phyloP scores from a whole-genome alignment of 495 filamentous ascomycete species.

The Achaetomiella virescens region DNA sequence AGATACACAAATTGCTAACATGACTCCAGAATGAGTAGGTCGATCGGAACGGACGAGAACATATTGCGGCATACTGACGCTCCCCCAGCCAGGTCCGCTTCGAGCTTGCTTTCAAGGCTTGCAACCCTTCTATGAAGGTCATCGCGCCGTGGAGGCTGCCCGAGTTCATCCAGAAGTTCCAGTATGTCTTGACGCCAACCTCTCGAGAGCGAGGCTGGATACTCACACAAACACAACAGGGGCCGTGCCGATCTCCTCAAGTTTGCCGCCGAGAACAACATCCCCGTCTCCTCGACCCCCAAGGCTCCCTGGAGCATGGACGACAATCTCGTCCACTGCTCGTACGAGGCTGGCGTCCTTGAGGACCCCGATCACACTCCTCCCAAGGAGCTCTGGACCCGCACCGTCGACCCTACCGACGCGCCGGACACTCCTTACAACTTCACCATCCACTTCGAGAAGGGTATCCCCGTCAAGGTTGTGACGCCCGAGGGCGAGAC shows the following conservation, averaged over 20 bases:
- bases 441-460: constrained; percentile 74
- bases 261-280: constrained; percentile 70
- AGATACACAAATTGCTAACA: not conserved
- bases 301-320: constrained; percentile 86
- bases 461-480: constrained; percentile 73
- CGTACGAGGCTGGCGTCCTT: constrained; percentile 78
- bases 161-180: constrained; percentile 75
- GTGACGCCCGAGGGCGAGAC: constrained; percentile 50
- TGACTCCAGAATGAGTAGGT: constrained; percentile 47
- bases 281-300: constrained; percentile 75
- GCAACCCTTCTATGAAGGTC: constrained; percentile 72
- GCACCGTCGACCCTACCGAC: constrained; percentile 65
- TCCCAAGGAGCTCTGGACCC: constrained; percentile 79
- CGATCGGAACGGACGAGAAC: not conserved
- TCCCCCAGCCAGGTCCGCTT: constrained; percentile 63
- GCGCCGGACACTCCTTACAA: constrained; percentile 72
- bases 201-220: not conserved
- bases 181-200: constrained; percentile 12
- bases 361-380: constrained; percentile 61
- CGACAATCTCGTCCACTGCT: constrained; percentile 87
- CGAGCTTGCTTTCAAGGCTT: constrained; percentile 42
- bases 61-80: not conserved
- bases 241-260: constrained; percentile 85
- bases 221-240: constrained; percentile 4
- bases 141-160: constrained; percentile 86